phyloP scores from a whole-genome alignment of 1,284 basidiomycete genomes.

The Apiotrichum veenhuisii region DNA sequence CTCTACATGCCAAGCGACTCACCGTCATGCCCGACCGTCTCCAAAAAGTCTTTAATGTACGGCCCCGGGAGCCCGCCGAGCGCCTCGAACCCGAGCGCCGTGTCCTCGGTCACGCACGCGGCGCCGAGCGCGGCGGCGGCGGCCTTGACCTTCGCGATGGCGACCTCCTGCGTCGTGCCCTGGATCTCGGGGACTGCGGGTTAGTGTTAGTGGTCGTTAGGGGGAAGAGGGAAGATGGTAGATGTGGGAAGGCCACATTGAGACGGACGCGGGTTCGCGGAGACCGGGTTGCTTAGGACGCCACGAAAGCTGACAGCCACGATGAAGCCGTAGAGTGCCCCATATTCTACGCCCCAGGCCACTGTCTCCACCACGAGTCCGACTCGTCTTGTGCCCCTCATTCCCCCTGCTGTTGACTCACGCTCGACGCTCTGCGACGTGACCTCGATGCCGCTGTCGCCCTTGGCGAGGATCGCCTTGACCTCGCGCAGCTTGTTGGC shows the following conservation, averaged over 20 bases:
- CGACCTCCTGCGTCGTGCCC: slow-evolving; percentile 86
- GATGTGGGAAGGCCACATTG: no score
- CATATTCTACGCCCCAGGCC: no score
- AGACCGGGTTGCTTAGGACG: no score
- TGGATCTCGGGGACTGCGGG: slow-evolving; percentile 85
- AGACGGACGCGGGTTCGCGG: no score
- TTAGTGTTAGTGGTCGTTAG: not conserved
- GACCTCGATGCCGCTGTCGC: slow-evolving; percentile 37
- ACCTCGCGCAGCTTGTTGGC: slow-evolving; percentile 91
- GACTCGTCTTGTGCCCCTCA: no score
- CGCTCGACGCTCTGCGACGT: slow-evolving; percentile 42
- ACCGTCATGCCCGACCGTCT: slow-evolving; percentile 72
- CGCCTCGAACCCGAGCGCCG: slow-evolving; percentile 86
- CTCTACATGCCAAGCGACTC: no score
- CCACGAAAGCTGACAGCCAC: no score
- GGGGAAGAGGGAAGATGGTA: no score
- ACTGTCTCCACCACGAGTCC: no score
- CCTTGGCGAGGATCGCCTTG: slow-evolving; percentile 51
- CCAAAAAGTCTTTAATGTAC: slow-evolving; percentile 92
- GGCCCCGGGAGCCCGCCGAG: slow-evolving; percentile 88
- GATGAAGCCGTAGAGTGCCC: no score
- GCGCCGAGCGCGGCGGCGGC: slow-evolving; percentile 80
- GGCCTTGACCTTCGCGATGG: slow-evolving; percentile 75
- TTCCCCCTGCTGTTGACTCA: slow-evolving; percentile 22
- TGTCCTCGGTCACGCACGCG: slow-evolving; percentile 95